These are phyloP conservation scores for Apiotrichum gracile DNA, from an alignment of 1,284 basidiomycete species.

Conservation along the genomic window DNA sequence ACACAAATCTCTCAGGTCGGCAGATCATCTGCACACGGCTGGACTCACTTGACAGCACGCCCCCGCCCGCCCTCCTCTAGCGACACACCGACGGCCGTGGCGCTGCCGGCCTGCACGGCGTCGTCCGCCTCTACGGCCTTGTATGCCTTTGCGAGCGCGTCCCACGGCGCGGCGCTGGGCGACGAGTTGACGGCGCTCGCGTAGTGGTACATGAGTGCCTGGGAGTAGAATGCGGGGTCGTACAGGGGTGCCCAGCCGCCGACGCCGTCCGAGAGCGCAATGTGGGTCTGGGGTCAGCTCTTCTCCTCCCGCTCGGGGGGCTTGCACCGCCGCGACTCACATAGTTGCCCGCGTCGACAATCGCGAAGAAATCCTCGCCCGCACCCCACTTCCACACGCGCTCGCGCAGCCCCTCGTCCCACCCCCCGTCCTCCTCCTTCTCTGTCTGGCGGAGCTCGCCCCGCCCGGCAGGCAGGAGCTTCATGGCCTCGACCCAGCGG, in stretches of 20 bases:
- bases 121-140: slow-evolving; percentile 47
- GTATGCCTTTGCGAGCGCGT: slow-evolving; percentile 49
- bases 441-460: slow-evolving; percentile 27
- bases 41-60: slow-evolving; percentile 50
- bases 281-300: slow-evolving; percentile 26
- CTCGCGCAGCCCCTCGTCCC: slow-evolving; percentile 23
- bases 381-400: slow-evolving; percentile 34
- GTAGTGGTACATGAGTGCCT: slow-evolving; percentile 50
- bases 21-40: background rate
- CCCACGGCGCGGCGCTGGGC: slow-evolving; percentile 29
- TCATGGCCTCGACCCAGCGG: slow-evolving; percentile 35
- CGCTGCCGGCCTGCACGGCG: slow-evolving; percentile 47
- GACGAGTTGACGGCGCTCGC: slow-evolving; percentile 25
- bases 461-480: slow-evolving; percentile 32
- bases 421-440: slow-evolving; percentile 22
- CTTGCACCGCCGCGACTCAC: slow-evolving; percentile 26
- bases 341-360: slow-evolving; percentile 24
- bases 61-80: slow-evolving; percentile 45
- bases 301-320: background rate
- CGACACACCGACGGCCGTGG: slow-evolving; percentile 48
- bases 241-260: slow-evolving; percentile 54
- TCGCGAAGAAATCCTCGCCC: slow-evolving; percentile 42
- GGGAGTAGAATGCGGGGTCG: slow-evolving; percentile 53
- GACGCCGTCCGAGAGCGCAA: slow-evolving; percentile 53
- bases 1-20: background rate